A percentile compares a stretch with the other conserved stretches of the same genome.
Conservation (phyloP, 2,329 filamentous ascomycete species). For the Fusarium coffeatum region DNA sequence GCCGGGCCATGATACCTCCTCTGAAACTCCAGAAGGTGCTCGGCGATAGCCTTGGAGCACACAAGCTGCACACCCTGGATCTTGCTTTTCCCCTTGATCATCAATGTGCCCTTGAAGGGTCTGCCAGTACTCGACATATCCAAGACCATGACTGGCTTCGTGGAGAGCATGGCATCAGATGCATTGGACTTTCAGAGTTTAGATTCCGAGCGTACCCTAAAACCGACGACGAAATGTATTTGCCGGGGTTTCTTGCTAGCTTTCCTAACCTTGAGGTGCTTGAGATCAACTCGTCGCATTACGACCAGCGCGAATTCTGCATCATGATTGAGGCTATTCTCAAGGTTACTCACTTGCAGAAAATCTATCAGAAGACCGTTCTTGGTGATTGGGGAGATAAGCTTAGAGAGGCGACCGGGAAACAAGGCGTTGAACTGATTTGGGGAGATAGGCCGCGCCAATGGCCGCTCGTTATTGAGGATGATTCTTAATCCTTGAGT, state of each 20-base stretch:
- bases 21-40: conserved; percentile 43
- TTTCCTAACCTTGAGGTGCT: conserved; percentile 54
- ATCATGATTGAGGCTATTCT: conserved; percentile 49
- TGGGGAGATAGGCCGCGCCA: conserved; percentile 46
- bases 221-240: conserved; percentile 47
- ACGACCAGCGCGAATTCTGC: conserved; percentile 47
- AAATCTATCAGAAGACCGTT: conserved; percentile 50
- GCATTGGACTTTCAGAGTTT: conserved; percentile 52
- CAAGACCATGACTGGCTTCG: conserved; percentile 51
- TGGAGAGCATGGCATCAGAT: conserved; percentile 50
- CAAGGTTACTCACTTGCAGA: conserved; percentile 48
- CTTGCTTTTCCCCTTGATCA: conserved; percentile 51
- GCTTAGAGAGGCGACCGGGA: conserved; percentile 40
- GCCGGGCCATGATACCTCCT: conserved; percentile 43
- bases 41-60: conserved; percentile 40
- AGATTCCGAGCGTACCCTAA: conserved; percentile 48
- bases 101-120: conserved; percentile 40
- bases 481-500: background rate
- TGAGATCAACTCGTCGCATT: conserved; percentile 50
- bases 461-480: conserved; percentile 49
- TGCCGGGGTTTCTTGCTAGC: conserved; percentile 51
- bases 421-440: conserved; percentile 46
- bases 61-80: conserved; percentile 51
- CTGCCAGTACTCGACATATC: conserved; percentile 48
- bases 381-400: conserved; percentile 49